Base-by-base conservation (phyloP, 129 eudicot genomes). In the Saussurea involucrata region DNA sequence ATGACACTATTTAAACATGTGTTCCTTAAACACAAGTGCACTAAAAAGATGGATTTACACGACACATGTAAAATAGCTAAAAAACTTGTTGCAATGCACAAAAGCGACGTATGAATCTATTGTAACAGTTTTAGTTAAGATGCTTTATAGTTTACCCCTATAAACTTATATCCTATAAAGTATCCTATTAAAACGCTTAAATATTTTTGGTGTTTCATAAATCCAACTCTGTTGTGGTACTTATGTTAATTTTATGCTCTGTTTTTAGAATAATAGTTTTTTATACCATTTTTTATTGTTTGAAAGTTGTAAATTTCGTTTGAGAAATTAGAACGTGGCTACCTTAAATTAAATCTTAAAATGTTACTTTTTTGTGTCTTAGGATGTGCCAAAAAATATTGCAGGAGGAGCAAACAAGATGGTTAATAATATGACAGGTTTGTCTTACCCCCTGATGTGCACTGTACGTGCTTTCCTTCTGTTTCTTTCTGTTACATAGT, bases 371-470 rank as follows among this genome's bases (percentile, higher is more conserved):
- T 46, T 36, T 34, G 25, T 34, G 13, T 25, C 6, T 24, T 75
- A 91, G 97, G 79, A 90, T 22, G 55, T 87, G 75, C 82, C 90
- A 3, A 85, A 75, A 82, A 89, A 89, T 63, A 87, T 91, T 77
- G 87, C 84, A 79, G 88, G 87, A 66, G 89, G 96, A 68, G 83
- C 97, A 24, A 88, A 81, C 73, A 86, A 91, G 97, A 8, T 89
- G 64, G 89, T 89, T 29, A 81, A 76, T 78, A 80, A 82, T 80
- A 61, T 84, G 27, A 87, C 81, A 90, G 96, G 94, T 89, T 76
- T 53, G 81, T 74, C 63, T 74, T 70, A 20, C 24, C 25, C 22
- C n/a, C n/a, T n/a, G 18, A 46, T 8, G 49, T 40, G 49, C 15
- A 40, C 2, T 32, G 5, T 0, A 32, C 53, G 17, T 42, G 0